phyloP scores from a whole-genome alignment of 2,329 filamentous ascomycete genomes.

The Cercospora zeina region DNA sequence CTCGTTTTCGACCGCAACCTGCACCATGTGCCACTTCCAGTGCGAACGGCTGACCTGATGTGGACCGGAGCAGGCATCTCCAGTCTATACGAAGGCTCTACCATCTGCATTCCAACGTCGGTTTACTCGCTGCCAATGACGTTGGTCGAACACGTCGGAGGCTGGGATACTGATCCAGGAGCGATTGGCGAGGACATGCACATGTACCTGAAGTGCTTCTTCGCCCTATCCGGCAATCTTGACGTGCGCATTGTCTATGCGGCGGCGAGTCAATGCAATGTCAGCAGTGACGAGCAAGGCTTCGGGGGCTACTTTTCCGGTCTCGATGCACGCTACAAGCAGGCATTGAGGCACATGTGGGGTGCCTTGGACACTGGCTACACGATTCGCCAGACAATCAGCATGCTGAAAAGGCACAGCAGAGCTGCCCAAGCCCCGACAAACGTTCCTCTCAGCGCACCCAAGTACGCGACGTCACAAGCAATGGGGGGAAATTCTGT shows the following conservation, averaged over 20 bases:
- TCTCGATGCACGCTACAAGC: slow-evolving; percentile 66
- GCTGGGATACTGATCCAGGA: slow-evolving; percentile 70
- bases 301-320: slow-evolving; percentile 58
- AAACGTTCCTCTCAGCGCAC: slow-evolving; percentile 32
- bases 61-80: slow-evolving; percentile 72
- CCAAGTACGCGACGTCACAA: slow-evolving; percentile 32
- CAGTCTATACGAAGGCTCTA: slow-evolving; percentile 63
- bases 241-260: slow-evolving; percentile 64
- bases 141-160: slow-evolving; percentile 67
- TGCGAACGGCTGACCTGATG: slow-evolving; percentile 70
- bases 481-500: neutral
- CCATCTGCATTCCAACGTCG: slow-evolving; percentile 68
- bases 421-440: slow-evolving; percentile 16
- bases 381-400: slow-evolving; percentile 49
- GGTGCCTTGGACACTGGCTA: slow-evolving; percentile 69
- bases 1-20: slow-evolving; percentile 75
- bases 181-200: slow-evolving; percentile 75
- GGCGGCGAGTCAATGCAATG: slow-evolving; percentile 72
- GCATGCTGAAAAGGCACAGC: slow-evolving; percentile 34
- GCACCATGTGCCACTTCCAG: slow-evolving; percentile 65
- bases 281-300: slow-evolving; percentile 61
- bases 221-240: slow-evolving; percentile 68
- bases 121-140: slow-evolving; percentile 70
- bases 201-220: slow-evolving; percentile 79
- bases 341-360: slow-evolving; percentile 75